Percentiles rank a stretch among this genome's conserved stretches.
phyloP scores from a whole-genome alignment of 495 filamentous ascomycete species.

The Cercophora sp. region DNA sequence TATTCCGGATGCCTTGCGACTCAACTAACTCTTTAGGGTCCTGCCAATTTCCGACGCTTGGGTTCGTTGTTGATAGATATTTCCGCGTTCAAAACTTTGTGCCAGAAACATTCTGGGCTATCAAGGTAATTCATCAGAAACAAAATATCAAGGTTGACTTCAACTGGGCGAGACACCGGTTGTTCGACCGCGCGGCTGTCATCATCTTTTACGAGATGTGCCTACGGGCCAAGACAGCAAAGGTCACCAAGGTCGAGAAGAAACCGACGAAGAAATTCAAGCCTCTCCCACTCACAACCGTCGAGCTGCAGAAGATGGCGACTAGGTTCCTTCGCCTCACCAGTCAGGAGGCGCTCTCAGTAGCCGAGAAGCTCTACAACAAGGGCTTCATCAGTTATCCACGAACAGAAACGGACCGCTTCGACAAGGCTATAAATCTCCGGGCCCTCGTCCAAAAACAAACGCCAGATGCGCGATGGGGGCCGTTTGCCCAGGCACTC shows the following conservation, averaged over 20 bases:
- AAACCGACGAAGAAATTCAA: conserved; percentile 95
- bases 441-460: conserved; percentile 80
- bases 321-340: conserved; percentile 79
- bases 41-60: conserved; percentile 94
- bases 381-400: conserved; percentile 97
- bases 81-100: conserved; percentile 89
- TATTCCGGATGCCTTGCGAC: background rate
- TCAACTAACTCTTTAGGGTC: conserved; percentile 55
- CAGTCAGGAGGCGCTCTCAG: conserved; percentile 81
- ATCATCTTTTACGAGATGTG: conserved; percentile 83
- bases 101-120: conserved; percentile 87
- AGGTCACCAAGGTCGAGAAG: conserved; percentile 75
- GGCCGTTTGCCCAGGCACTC: conserved; percentile 74
- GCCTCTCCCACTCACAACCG: conserved; percentile 87
- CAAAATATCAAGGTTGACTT: conserved; percentile 81
- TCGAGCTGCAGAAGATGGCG: conserved; percentile 98
- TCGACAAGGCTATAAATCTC: conserved; percentile 86
- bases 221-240: conserved; percentile 68
- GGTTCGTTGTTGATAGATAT: conserved; percentile 95
- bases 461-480: conserved; percentile 70
- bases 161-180: conserved; percentile 71
- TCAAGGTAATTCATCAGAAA: conserved; percentile 75
- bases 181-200: conserved; percentile 85
- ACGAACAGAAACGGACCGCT: conserved; percentile 94
- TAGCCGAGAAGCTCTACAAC: conserved; percentile 86